Base-by-base conservation (phyloP, 1,139 yeast species). In the Blastobotrys aristatus region DNA sequence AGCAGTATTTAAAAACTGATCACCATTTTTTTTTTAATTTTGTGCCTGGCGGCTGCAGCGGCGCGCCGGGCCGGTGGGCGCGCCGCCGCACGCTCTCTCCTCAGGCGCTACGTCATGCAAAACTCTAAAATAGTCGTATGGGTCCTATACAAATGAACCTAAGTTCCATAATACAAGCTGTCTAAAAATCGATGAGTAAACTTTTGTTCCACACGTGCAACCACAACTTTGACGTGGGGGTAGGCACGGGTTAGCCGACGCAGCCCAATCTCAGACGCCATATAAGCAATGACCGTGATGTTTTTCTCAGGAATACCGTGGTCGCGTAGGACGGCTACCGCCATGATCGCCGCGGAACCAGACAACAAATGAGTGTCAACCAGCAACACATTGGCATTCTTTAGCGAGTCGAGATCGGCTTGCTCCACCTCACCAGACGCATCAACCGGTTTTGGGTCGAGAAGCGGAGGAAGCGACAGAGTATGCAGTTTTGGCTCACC, bases 291-390 rank as follows among this genome's bases (percentile, higher is more conserved):
- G 46, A 89, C 72, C 2, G 83, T 74, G 37, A 92, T 85, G 55
- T 85, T 76, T 37, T 74, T 69, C 46, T 77, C 75, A 5, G 64
- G 58, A n/a, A 86, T 82, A 16, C 82, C 84, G 62, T 90, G 95
- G 62, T 92, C 97, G 16, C 85, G 58, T 49, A 92, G 70, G 3
- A 92, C 90, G 57, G 89, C 94, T 40, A 88, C 79, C 0, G 97
- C 96, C 97, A 92, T 92, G 43, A 88, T 85, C 2, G 90, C 82
- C 0, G 96, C 96, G 0, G 96, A 95, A 1, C 97, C 98, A 40
- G 95, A 83, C 22, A 88, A 83, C 43, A 88, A 74, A 63, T 90
- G 97, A 0, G 96, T 85, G 62, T 92, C 97, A 60, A 87, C 77
- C 42, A 92, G 67, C 33, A 92, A 66, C 1, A 87, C 79, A 54